These are phyloP conservation scores for Ascochyta fabae DNA, from an alignment of 2,329 filamentous ascomycete species.

Conservation along the genomic window DNA sequence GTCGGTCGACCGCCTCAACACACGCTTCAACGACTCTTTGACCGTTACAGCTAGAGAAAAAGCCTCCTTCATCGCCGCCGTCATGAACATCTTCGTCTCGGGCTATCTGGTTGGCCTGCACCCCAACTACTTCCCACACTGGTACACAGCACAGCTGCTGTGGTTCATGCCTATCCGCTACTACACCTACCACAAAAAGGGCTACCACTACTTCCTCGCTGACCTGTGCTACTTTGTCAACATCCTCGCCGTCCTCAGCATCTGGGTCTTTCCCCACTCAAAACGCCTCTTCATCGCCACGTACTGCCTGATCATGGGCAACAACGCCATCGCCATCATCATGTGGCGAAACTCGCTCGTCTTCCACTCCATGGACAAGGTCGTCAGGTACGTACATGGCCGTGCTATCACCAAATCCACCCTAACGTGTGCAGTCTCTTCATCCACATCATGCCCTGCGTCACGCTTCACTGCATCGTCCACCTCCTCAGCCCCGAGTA, in stretches of 20 bases:
- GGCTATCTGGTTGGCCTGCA: constrained; percentile 89
- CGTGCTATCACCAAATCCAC: background rate
- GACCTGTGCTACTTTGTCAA: constrained; percentile 99
- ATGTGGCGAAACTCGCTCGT: constrained; percentile 99
- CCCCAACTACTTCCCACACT: constrained; percentile 86
- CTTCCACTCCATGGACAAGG: constrained; percentile 98
- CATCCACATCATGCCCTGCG: constrained; percentile 99
- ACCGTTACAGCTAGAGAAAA: constrained; percentile 91
- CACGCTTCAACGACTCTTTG: constrained; percentile 87
- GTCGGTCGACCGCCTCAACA: constrained; percentile 85
- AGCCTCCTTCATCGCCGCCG: constrained; percentile 92
- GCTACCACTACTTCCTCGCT: constrained; percentile 89
- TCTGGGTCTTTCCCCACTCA: constrained; percentile 90
- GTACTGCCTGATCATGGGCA: constrained; percentile 92
- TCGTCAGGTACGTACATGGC: constrained; percentile 69
- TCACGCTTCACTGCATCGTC: constrained; percentile 88
- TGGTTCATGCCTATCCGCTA: constrained; percentile 98
- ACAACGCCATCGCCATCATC: constrained; percentile 96
- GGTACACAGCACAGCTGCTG: constrained; percentile 85
- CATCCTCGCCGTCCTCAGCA: constrained; percentile 76
- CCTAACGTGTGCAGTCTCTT: constrained; percentile 69
- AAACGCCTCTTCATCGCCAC: constrained; percentile 91
- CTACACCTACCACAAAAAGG: constrained; percentile 87
- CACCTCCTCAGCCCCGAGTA: constrained; percentile 74
- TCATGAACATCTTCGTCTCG: constrained; percentile 96